Conservation (phyloP, 306 rosid genomes). For the Abrus pulchellus region DNA sequence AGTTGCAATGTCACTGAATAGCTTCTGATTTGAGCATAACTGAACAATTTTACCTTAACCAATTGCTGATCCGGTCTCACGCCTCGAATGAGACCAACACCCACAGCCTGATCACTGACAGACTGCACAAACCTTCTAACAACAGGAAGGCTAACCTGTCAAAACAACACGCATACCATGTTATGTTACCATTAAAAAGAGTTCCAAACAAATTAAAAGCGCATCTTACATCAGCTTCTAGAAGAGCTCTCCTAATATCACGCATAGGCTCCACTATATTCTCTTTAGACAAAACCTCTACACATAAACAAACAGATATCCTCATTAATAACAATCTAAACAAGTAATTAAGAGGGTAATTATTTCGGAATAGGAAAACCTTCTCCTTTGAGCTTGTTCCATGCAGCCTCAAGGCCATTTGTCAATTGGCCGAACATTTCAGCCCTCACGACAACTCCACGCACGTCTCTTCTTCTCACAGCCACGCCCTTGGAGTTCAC, state of each 20-base stretch:
- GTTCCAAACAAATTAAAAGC: slow-evolving; percentile 17
- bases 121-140: slow-evolving; percentile 96
- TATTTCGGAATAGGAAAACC: slow-evolving; percentile 50
- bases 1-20: neutral
- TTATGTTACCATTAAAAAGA: slow-evolving; percentile 32
- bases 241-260: slow-evolving; percentile 94
- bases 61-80: slow-evolving; percentile 95
- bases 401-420: slow-evolving; percentile 90
- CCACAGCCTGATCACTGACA: slow-evolving; percentile 92
- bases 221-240: slow-evolving; percentile 93
- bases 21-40: neutral
- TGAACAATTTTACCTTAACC: slow-evolving; percentile 71
- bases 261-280: slow-evolving; percentile 97
- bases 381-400: slow-evolving; percentile 99
- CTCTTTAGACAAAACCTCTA: slow-evolving; percentile 97
- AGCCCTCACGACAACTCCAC: slow-evolving; percentile 74
- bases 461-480: slow-evolving; percentile 53
- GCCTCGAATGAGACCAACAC: slow-evolving; percentile 87
- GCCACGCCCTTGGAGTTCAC: slow-evolving; percentile 69
- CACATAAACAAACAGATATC: slow-evolving; percentile 35
- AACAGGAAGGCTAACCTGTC: slow-evolving; percentile 98
- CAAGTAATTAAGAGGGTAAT: neutral
- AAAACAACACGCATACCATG: slow-evolving; percentile 41
- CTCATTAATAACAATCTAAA: slow-evolving; percentile 23
- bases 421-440: slow-evolving; percentile 98